Base-by-base conservation (phyloP, 768 basidiomycete species). In the Psilocybe azurescens region DNA sequence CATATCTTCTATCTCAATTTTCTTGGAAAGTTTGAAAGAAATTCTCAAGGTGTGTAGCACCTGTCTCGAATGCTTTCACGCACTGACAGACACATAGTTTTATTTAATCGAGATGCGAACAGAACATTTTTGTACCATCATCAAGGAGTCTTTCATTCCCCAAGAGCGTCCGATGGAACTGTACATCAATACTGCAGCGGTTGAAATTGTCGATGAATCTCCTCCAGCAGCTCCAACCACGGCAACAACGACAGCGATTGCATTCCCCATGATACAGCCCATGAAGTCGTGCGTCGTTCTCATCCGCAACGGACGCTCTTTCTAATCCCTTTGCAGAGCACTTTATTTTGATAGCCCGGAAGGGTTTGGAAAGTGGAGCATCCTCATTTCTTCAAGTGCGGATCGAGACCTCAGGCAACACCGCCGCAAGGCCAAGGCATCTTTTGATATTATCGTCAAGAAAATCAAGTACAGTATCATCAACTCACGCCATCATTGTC, bases 331-430 rank as follows among this genome's bases (percentile, higher is more conserved):
- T 20, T 33, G 3, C n/a, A 81, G 78, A 2, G 86, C 85, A 0
- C 71, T 88, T 1, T 81, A 87, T 67, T 87, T 88, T 60, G 83
- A 87, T 36, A 85, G 78, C 38, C 79, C 82, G 0, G 77, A 82
- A 8, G 85, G 83, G 0, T 88, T 89, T 46, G 89, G 90, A 3
- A 79, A 82, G 20, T 91, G 89, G 90, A 74, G 74, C 0, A 83
- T 91, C 53, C 71, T 87, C 10, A 81, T 89, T 4, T 82, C 83
- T 7, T 78, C 77, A 0, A 74, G 79, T 18, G 87, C 86, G 0
- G 78, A 82, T 53, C 72, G 71, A 13, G 78, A 84, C 59, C 69
- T 90, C 1, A 79, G 84, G 3, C 79, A 83, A 41, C 65, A 79
- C 8, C 79, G 78, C 0, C 76, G 77, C 53, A 77, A 76, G 28